phyloP scores from a whole-genome alignment of 306 rosid genomes.

The Castanospermum australe region DNA sequence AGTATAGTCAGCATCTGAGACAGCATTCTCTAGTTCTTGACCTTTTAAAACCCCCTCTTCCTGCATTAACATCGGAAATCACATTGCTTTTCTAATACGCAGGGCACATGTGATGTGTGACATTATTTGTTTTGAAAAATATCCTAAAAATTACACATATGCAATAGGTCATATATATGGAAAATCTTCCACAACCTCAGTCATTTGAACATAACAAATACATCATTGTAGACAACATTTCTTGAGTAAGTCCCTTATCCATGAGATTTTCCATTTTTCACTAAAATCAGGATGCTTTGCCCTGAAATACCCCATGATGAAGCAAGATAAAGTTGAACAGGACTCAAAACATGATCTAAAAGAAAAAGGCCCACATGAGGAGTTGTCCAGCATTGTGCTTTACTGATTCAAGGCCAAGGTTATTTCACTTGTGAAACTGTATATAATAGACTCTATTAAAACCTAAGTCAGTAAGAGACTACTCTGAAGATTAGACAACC shows the following conservation, averaged over 20 bases:
- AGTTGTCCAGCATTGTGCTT: neutral
- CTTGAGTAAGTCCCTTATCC: neutral
- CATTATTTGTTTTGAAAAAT: neutral
- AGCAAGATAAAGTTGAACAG: neutral
- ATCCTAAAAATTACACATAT: neutral
- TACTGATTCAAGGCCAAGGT: neutral
- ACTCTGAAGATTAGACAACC: neutral
- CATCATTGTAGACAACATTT: neutral
- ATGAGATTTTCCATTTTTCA: neutral
- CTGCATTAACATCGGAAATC: slow-evolving; percentile 50
- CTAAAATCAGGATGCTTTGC: neutral
- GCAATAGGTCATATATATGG: neutral
- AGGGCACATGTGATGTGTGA: neutral
- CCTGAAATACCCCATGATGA: neutral
- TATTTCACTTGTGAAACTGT: neutral
- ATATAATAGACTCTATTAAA: neutral
- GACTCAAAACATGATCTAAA: neutral
- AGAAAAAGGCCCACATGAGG: neutral
- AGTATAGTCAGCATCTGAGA: slow-evolving; percentile 75
- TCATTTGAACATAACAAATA: neutral
- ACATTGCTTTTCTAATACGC: neutral
- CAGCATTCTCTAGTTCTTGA: slow-evolving; percentile 94
- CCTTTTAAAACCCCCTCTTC: slow-evolving; percentile 88
- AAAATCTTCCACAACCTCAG: neutral
- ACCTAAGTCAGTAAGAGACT: neutral